Base-by-base conservation (phyloP, 371 early-diverging fungal genomes). In the Coemansia sp. region DNA sequence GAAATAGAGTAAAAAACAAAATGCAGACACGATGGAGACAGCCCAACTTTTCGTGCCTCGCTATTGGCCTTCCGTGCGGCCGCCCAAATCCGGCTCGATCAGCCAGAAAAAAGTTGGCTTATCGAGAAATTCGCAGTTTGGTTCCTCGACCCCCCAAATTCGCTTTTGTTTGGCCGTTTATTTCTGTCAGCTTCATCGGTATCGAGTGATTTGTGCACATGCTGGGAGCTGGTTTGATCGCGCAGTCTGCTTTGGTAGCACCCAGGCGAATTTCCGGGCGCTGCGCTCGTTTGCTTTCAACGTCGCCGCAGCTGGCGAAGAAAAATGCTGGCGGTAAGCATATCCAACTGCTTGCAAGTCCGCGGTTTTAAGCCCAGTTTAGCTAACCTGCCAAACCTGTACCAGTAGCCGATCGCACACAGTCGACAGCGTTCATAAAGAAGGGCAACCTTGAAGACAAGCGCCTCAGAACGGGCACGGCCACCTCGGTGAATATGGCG, bases 361-460 rank as follows among this genome's bases (percentile, higher is more conserved):
- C 26, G 26, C 26, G 26, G 26, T 1, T 26, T 26, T 26, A 26
- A 26, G 26, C 26, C 26, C 26, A 26, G 26, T 26, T 26, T 26
- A 26, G 26, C 26, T 26, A 26, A 26, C 26, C 26, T 26, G 26
- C 26, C 26, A 26, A 26, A 26, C 26, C 26, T 26, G 26, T 26
- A 26, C 26, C 26, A 26, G 26, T 55, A 62, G 67, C 53, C 16
- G 77, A 78, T 61, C 68, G 77, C 42, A 59, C 74, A 20, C 39
- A 59, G 50, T 62, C 75, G 14, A 67, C 68, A 45, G 77, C 77
- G 34, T 77, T 66, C 35, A 64, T 53, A 39, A 66, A 60, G 50
- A 72, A 75, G 59, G 63, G 45, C 6, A 34, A 41, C 7, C 38
- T 30, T 2, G 43, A 35, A 6, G 47, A 7, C 9, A 78, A 74